These are phyloP conservation scores for Cyclotella sp. DNA, from an alignment of 108 stramenopile genomes.

Conservation along the genomic window DNA sequence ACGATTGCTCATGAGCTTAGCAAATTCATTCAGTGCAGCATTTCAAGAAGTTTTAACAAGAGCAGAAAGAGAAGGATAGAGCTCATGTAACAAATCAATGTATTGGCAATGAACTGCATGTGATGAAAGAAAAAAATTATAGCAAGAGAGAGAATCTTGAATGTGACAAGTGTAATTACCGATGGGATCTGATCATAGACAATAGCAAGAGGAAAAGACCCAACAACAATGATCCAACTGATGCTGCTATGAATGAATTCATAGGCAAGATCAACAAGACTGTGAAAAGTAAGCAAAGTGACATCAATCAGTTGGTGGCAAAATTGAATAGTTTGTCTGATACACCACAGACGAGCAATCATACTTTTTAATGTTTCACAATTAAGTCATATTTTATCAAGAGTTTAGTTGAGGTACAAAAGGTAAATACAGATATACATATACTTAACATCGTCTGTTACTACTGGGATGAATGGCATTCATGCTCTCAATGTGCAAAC, in stretches of 20 bases:
- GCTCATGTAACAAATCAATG: no score
- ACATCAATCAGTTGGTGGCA: not conserved
- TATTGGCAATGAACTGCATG: no score
- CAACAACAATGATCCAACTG: not conserved
- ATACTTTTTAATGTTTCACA: no score
- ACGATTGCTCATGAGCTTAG: not conserved
- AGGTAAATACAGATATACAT: no score
- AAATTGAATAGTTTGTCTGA: no score
- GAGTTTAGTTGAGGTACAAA: no score
- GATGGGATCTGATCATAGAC: not conserved
- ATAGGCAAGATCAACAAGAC: not conserved
- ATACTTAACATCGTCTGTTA: no score
- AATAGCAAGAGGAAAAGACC: not conserved
- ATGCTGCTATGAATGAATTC: not conserved
- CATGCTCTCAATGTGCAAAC: no score
- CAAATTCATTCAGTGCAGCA: not conserved
- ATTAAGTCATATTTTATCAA: no score
- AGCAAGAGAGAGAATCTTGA: not conserved
- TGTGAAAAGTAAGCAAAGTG: not conserved
- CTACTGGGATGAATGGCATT: no score
- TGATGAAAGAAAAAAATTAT: not conserved
- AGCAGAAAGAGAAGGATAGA: slow-evolving; percentile 2
- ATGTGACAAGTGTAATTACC: not conserved
- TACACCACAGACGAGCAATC: slow-evolving; percentile 14
- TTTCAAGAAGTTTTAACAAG: not conserved